Evolutionary conservation across 495 filamentous ascomycete species (phyloP).

Genomic region (Xylaria longipes): DNA sequence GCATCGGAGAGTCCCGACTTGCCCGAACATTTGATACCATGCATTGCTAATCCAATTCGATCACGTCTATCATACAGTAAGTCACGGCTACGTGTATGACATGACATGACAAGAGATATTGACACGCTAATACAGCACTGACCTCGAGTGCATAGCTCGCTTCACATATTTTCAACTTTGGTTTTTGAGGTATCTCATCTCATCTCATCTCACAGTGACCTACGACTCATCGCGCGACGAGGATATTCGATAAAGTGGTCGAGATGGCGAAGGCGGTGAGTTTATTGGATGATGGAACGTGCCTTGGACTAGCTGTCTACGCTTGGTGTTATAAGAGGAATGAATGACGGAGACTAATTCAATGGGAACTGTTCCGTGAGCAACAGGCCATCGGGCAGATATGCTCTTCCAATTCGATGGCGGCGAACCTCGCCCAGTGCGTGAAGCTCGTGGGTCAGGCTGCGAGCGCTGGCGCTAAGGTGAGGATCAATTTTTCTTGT

Average conservation of each 20-base stretch:
- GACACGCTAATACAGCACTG: no score
- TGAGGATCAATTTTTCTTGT: slow-evolving; percentile 37
- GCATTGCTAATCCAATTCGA: neutral
- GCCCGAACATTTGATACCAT: slow-evolving; percentile 2
- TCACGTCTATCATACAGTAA: neutral
- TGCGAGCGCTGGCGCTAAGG: slow-evolving; percentile 76
- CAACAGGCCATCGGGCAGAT: slow-evolving; percentile 83
- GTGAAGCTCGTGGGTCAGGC: slow-evolving; percentile 74
- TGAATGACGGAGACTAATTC: neutral
- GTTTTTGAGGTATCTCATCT: no score
- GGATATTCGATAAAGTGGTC: neutral
- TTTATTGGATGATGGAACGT: neutral
- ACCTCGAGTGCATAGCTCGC: no score
- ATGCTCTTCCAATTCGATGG: slow-evolving; percentile 80
- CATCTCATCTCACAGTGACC: no score
- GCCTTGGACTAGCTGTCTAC: neutral
- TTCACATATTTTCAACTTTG: no score
- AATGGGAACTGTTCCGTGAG: neutral
- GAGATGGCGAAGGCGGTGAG: slow-evolving; percentile 24
- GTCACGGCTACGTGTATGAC: neutral
- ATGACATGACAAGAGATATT: neutral
- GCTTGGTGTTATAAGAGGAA: neutral
- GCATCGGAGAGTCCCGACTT: slow-evolving; percentile 12
- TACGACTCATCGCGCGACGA: neutral
- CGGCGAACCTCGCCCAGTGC: slow-evolving; percentile 80